A percentile compares a stretch with the other conserved stretches of the same genome.
Evolutionary conservation across 75 land plant species (phyloP).

Genomic region (Pseudotsuga menziesii): DNA sequence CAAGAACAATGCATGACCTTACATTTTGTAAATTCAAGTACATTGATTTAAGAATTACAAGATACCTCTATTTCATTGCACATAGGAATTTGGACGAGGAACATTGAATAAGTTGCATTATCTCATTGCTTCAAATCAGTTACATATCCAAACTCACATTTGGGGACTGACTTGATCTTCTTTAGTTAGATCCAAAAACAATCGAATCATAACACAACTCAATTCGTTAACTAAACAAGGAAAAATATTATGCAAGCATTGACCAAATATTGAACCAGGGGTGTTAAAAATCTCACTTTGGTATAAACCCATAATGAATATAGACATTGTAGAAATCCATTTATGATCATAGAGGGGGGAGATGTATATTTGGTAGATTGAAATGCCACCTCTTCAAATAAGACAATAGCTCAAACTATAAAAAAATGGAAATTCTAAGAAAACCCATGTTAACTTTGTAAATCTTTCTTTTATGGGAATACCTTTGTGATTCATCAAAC

Average conservation of each 20-base stretch:
- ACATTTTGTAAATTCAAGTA: background rate
- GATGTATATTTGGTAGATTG: background rate
- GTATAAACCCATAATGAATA: slow-evolving; percentile 63
- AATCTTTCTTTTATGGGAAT: slow-evolving; percentile 24
- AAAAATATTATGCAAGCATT: slow-evolving; percentile 71
- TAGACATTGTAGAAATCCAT: slow-evolving; percentile 31
- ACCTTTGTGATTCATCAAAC: slow-evolving; percentile 10
- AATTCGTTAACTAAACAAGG: slow-evolving; percentile 69
- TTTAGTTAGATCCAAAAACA: slow-evolving; percentile 74
- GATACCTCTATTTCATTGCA: slow-evolving; percentile 82
- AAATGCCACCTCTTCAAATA: slow-evolving; percentile 85
- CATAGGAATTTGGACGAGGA: slow-evolving; percentile 73
- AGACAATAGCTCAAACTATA: slow-evolving; percentile 62
- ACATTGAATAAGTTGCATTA: slow-evolving; percentile 53
- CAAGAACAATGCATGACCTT: background rate
- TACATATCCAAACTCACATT: slow-evolving; percentile 17
- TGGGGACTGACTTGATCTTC: slow-evolving; percentile 53
- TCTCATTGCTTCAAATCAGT: slow-evolving; percentile 19
- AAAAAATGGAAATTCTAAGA: slow-evolving; percentile 34
- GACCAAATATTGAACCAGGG: slow-evolving; percentile 62
- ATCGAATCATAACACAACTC: slow-evolving; percentile 52
- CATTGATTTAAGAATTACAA: background rate
- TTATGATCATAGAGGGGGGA: slow-evolving; percentile 5
- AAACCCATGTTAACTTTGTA: slow-evolving; percentile 54
- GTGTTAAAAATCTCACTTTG: slow-evolving; percentile 63